phyloP scores from a whole-genome alignment of 140 eudicot species.

The Oenanthe javanica region DNA sequence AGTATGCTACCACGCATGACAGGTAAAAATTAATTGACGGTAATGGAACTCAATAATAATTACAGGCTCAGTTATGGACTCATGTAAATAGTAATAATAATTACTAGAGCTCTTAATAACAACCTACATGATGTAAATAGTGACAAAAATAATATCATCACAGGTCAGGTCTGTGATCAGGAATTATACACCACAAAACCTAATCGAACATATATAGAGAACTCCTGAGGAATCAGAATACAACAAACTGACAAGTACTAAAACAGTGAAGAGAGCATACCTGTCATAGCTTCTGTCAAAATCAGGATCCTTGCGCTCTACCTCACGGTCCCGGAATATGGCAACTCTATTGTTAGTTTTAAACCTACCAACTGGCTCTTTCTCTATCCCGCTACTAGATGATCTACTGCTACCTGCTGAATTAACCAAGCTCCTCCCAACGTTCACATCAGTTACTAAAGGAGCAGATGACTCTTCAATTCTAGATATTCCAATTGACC shows the following conservation, averaged over 20 bases:
- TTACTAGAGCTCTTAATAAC: neutral
- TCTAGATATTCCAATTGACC: slow-evolving; percentile 35
- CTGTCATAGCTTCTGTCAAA: slow-evolving; percentile 95
- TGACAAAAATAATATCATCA: neutral
- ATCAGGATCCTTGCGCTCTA: slow-evolving; percentile 98
- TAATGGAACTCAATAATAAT: neutral
- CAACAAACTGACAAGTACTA: neutral
- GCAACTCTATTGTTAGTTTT: slow-evolving; percentile 82
- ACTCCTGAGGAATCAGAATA: too few relatives aligned
- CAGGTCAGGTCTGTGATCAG: neutral
- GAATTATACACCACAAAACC: neutral
- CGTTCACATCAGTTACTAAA: slow-evolving; percentile 40
- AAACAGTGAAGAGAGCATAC: slow-evolving; percentile 20
- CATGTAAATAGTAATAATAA: neutral
- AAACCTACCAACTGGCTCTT: slow-evolving; percentile 75
- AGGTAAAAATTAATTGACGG: neutral
- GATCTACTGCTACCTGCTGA: slow-evolving; percentile 73
- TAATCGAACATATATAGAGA: neutral
- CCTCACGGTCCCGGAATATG: slow-evolving; percentile 93
- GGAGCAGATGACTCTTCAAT: slow-evolving; percentile 48
- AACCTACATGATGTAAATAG: neutral
- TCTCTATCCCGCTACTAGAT: slow-evolving; percentile 72
- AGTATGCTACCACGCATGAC: neutral
- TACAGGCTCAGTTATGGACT: neutral
- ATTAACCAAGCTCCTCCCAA: slow-evolving; percentile 48